Percentiles rank a stretch among this genome's conserved stretches.
These are phyloP conservation scores for Botrytis fragariae DNA, from an alignment of 2,329 filamentous ascomycete genomes.

Conservation along the genomic window DNA sequence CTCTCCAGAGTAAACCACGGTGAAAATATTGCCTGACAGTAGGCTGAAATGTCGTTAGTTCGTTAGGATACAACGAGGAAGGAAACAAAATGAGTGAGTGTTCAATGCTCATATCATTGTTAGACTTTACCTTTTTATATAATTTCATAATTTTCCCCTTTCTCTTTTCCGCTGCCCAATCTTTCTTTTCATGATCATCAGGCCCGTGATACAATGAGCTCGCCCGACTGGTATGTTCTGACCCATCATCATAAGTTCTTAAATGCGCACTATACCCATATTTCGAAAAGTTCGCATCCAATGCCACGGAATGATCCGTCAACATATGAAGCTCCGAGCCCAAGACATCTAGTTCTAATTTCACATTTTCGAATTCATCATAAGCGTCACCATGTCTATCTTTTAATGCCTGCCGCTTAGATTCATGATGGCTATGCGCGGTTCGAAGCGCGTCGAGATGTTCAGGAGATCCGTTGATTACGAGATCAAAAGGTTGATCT, in stretches of 20 bases:
- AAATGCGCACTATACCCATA: conserved; percentile 62
- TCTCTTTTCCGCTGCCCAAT: conserved; percentile 39
- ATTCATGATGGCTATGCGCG: conserved; percentile 53
- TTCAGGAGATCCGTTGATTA: conserved; percentile 55
- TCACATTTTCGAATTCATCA: conserved; percentile 56
- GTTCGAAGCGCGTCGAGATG: conserved; percentile 48
- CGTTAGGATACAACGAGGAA: neutral
- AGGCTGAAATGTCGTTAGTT: conserved; percentile 39
- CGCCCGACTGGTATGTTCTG: conserved; percentile 27
- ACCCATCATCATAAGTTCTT: conserved; percentile 46
- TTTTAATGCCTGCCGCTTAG: conserved; percentile 46
- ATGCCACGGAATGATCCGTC: conserved; percentile 51
- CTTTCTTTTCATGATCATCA: conserved; percentile 38
- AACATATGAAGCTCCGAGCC: conserved; percentile 52
- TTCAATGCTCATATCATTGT: neutral
- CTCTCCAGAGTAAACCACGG: conserved; percentile 61
- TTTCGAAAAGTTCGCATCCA: conserved; percentile 61
- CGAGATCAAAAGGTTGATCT: conserved; percentile 49
- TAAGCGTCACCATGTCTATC: conserved; percentile 50
- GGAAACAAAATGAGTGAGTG: no score
- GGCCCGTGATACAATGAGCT: conserved; percentile 28
- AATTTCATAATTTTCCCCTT: conserved; percentile 51
- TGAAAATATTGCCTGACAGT: conserved; percentile 65
- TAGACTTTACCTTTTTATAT: conserved; percentile 46
- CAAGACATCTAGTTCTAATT: conserved; percentile 52